Evolutionary conservation across 768 basidiomycete genomes (phyloP).

Genomic region (Chalciporus sphaerocephalus): DNA sequence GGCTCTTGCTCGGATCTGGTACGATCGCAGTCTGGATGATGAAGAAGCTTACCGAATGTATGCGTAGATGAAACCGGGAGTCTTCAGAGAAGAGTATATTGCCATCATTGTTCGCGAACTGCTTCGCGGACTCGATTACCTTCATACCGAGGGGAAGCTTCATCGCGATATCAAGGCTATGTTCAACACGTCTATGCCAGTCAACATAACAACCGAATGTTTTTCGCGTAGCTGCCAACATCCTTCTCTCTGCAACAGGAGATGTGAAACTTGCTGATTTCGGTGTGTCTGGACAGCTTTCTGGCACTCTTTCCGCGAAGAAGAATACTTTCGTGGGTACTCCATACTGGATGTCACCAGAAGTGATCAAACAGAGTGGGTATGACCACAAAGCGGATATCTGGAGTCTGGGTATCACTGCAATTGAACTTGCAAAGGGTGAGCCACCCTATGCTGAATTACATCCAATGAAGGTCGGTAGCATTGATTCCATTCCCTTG

Average conservation of each 20-base stretch:
- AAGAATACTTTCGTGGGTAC: constrained; percentile 99
- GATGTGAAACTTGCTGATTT: constrained; percentile 99
- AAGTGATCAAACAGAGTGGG: constrained; percentile 98
- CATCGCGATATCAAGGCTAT: constrained; percentile 99
- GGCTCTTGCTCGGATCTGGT: constrained; percentile 98
- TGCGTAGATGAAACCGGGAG: constrained; percentile 92
- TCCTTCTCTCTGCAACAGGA: constrained; percentile 84
- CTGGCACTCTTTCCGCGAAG: constrained; percentile 86
- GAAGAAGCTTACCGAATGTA: constrained; percentile 7
- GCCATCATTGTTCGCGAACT: constrained; percentile 95
- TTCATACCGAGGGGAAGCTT: constrained; percentile 93
- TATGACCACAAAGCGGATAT: constrained; percentile 99
- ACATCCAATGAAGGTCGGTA: constrained; percentile 94
- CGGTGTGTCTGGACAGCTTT: constrained; percentile 96
- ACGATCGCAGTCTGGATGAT: constrained; percentile 27
- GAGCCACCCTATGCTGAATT: constrained; percentile 98
- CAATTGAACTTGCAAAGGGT: constrained; percentile 95
- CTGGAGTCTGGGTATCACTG: constrained; percentile 96
- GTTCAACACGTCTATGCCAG: constrained; percentile 6
- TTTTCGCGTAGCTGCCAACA: constrained; percentile 73
- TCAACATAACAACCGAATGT: neutral
- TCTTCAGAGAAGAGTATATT: constrained; percentile 97
- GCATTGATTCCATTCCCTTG: neutral
- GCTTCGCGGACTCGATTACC: constrained; percentile 87
- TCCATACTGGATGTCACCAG: constrained; percentile 99